phyloP scores from a whole-genome alignment of 2,329 filamentous ascomycete genomes.

The Cadophora malorum region DNA sequence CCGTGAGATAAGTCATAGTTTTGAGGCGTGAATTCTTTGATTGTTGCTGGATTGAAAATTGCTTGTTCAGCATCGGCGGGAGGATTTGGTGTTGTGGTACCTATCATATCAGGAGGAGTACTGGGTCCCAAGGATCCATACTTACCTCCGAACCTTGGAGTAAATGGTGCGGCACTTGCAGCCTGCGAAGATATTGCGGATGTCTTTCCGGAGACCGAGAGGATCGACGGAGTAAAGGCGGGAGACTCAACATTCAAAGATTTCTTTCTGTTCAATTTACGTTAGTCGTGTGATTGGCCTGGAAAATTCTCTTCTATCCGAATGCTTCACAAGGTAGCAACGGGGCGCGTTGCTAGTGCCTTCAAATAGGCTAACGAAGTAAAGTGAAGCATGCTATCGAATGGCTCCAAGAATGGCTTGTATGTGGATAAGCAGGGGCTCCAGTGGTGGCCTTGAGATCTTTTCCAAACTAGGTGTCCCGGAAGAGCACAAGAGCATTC shows the following conservation, averaged over 20 bases:
- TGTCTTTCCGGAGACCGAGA: constrained; percentile 64
- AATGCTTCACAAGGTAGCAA: not conserved
- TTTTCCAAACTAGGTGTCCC: too few relatives aligned
- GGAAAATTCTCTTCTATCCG: not conserved
- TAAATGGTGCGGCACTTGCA: constrained; percentile 87
- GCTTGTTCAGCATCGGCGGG: constrained; percentile 47
- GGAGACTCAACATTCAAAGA: constrained; percentile 94
- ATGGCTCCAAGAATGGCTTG: not conserved
- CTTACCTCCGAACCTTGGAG: constrained; percentile 61
- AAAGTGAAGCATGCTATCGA: not conserved
- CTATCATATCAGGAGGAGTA: constrained; percentile 38
- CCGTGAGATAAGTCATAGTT: constrained; percentile 58
- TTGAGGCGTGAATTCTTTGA: constrained; percentile 65
- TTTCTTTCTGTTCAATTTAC: constrained; percentile 60
- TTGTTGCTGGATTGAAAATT: constrained; percentile 61
- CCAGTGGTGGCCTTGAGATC: too few relatives aligned
- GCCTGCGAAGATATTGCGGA: constrained; percentile 84
- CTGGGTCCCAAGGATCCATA: not conserved
- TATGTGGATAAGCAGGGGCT: not conserved
- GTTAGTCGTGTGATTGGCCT: constrained; percentile 34
- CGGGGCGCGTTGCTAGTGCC: not conserved
- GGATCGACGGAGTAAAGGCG: constrained; percentile 79
- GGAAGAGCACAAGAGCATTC: too few relatives aligned
- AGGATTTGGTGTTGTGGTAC: constrained; percentile 42
- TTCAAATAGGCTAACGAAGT: not conserved